Evolutionary conservation across 805 yeast species (phyloP).

Genomic region (Candida sphagnicola): DNA sequence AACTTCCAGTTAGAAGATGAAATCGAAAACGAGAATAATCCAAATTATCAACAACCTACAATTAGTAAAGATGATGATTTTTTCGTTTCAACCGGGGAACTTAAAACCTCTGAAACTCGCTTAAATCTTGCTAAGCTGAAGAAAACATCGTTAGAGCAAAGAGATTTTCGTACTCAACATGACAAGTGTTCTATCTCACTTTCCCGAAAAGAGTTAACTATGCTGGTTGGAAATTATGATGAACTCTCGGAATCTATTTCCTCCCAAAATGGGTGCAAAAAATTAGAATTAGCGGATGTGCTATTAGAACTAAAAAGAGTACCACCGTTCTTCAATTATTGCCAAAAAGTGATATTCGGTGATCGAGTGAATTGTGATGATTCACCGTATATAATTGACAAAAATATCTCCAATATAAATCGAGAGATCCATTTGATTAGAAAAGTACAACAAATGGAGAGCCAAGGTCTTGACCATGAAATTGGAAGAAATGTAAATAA

Average conservation of each 20-base stretch:
- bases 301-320: slow-evolving; percentile 1
- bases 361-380: background rate
- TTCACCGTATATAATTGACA: background rate
- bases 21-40: background rate
- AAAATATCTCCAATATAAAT: background rate
- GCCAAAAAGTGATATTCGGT: slow-evolving; percentile 3
- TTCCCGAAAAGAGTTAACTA: background rate
- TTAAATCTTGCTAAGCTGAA: background rate
- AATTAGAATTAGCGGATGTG: background rate
- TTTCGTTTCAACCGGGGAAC: background rate
- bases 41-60: no score
- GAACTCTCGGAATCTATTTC: background rate
- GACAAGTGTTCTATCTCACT: background rate
- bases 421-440: slow-evolving; percentile 2
- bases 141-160: background rate
- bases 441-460: background rate
- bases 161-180: background rate
- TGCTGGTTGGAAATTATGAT: background rate
- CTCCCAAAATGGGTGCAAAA: background rate
- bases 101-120: background rate
- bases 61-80: slow-evolving; percentile 5
- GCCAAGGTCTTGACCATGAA: slow-evolving; percentile 4
- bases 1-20: background rate
- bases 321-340: slow-evolving; percentile 2
- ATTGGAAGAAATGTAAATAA: slow-evolving; percentile 6